Evolutionary conservation across 345 rosid genomes (phyloP).

Genomic region (Litchi chinensis): DNA sequence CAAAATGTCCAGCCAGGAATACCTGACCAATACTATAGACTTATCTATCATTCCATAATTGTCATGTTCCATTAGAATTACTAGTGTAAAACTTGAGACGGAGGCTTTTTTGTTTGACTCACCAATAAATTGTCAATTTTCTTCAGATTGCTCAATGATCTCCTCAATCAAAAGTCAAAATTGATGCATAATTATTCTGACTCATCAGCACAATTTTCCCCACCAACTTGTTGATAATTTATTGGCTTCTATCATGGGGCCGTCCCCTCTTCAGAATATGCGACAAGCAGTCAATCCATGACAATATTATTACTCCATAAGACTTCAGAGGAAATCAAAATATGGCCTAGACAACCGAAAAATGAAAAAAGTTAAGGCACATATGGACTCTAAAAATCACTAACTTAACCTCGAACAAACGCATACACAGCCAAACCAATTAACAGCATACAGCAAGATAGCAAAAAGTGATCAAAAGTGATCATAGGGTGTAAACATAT

Average conservation of each 20-base stretch:
- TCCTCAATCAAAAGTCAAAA: slow-evolving; percentile 85
- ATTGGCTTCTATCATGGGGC: slow-evolving; percentile 62
- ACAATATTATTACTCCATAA: not conserved
- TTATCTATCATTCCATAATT: not conserved
- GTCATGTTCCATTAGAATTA: slow-evolving; percentile 1
- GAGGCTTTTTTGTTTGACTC: slow-evolving; percentile 25
- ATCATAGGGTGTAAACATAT: too few relatives aligned
- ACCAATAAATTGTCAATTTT: slow-evolving; percentile 86
- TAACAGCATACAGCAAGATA: not conserved
- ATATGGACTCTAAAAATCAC: not conserved
- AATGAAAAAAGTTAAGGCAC: not conserved
- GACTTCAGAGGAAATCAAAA: not conserved
- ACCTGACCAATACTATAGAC: not conserved
- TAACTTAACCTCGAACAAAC: not conserved
- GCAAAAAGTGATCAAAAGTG: not conserved
- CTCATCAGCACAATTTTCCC: slow-evolving; percentile 91
- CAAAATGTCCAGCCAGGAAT: not conserved
- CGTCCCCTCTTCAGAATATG: slow-evolving; percentile 93
- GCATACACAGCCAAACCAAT: not conserved
- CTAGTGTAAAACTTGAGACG: not conserved
- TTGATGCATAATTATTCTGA: slow-evolving; percentile 97
- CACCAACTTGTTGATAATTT: slow-evolving; percentile 67
- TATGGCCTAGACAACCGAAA: not conserved
- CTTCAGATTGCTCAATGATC: slow-evolving; percentile 74
- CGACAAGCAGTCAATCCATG: slow-evolving; percentile 32